A percentile compares a stretch with the other conserved stretches of the same genome.
These are phyloP conservation scores for Penicillium longicatenatum DNA, from an alignment of 495 filamentous ascomycete species.

Conservation along the genomic window DNA sequence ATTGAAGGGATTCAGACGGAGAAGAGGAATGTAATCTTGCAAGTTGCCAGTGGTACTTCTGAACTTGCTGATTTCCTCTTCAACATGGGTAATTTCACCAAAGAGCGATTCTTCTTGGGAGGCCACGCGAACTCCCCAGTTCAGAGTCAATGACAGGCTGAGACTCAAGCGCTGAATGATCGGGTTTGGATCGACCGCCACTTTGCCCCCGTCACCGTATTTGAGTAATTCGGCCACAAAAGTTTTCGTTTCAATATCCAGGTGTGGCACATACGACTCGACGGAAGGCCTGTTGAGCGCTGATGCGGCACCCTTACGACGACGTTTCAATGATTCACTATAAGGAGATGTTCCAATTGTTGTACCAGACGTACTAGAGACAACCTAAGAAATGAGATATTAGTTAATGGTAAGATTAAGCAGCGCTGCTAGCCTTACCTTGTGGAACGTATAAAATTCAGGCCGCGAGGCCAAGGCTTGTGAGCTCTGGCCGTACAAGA, in stretches of 20 bases:
- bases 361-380: not conserved
- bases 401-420: not conserved
- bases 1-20: slow-evolving; percentile 60
- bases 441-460: not conserved
- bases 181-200: not conserved
- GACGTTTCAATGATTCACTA: not conserved
- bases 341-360: not conserved
- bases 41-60: slow-evolving; percentile 62
- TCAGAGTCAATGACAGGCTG: slow-evolving; percentile 60
- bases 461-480: slow-evolving; percentile 41
- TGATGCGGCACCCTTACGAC: not conserved
- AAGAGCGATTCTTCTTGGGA: slow-evolving; percentile 59
- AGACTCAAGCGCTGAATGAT: slow-evolving; percentile 39
- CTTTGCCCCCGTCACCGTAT: not conserved
- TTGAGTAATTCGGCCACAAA: not conserved
- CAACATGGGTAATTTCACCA: slow-evolving; percentile 63
- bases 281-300: not conserved
- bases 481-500: slow-evolving; percentile 59
- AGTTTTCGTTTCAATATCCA: not conserved
- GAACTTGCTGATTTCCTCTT: slow-evolving; percentile 60
- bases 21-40: slow-evolving; percentile 64
- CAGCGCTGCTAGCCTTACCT: slow-evolving; percentile 1
- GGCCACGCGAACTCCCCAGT: slow-evolving; percentile 62
- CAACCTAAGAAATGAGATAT: not conserved
- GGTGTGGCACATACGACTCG: not conserved